Evolutionary conservation across 2,329 filamentous ascomycete species (phyloP).

Genomic region (Ploettnerulaceae sp.): DNA sequence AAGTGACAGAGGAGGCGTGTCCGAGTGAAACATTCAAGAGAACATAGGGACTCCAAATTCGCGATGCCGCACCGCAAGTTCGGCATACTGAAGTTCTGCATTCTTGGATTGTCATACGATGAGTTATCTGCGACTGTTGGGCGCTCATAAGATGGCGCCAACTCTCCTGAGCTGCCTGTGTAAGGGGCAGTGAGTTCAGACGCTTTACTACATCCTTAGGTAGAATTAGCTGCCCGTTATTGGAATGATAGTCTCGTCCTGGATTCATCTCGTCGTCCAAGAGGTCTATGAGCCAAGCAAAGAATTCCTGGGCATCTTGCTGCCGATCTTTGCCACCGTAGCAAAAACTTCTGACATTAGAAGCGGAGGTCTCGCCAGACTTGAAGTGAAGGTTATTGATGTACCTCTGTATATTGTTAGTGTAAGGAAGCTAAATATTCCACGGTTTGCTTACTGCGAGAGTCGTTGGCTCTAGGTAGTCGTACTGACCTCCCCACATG

Average conservation of each 20-base stretch:
- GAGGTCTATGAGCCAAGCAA: conserved; percentile 74
- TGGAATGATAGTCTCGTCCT: conserved; percentile 48
- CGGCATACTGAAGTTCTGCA: neutral
- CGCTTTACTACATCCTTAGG: conserved; percentile 33
- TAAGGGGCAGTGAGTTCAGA: neutral
- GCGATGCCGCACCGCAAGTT: neutral
- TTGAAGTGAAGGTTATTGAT: conserved; percentile 19
- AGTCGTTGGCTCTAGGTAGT: conserved; percentile 46
- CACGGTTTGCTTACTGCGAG: conserved; percentile 46
- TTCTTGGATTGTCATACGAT: neutral
- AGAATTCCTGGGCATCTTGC: conserved; percentile 89
- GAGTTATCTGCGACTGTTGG: neutral
- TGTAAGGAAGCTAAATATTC: neutral
- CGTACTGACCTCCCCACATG: conserved; percentile 33
- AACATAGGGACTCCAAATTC: neutral
- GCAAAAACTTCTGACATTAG: conserved; percentile 6
- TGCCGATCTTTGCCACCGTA: conserved; percentile 68
- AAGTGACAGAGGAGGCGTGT: neutral
- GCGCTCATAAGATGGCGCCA: neutral
- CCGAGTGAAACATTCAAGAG: neutral
- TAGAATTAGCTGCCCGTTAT: conserved; percentile 32
- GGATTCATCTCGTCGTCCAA: conserved; percentile 83
- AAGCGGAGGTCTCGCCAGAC: conserved; percentile 8
- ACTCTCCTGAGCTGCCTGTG: conserved; percentile 5
- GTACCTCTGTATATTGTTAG: conserved; percentile 21